phyloP scores from a whole-genome alignment of 129 eudicot species.

The Flaveria linearis region DNA sequence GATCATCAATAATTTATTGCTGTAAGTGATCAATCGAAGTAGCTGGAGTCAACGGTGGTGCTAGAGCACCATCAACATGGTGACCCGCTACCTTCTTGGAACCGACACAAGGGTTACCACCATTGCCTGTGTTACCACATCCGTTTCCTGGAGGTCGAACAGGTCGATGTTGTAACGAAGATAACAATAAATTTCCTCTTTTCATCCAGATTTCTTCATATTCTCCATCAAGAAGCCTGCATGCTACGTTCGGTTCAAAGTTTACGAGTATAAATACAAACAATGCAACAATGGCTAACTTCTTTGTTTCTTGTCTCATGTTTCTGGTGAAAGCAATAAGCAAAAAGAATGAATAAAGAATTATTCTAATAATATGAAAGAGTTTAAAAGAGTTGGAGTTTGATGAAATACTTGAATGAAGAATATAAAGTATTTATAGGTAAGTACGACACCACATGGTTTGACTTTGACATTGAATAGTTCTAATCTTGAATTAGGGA shows the following conservation, averaged over 20 bases:
- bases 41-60: conserved; percentile 9
- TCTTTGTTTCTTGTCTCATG: conserved; percentile 12
- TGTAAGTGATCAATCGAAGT: neutral
- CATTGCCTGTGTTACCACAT: conserved; percentile 31
- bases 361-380: neutral
- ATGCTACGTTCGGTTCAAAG: conserved; percentile 22
- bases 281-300: neutral
- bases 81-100: conserved; percentile 31
- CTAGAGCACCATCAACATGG: neutral
- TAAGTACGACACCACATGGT: neutral
- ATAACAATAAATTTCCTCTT: conserved; percentile 29
- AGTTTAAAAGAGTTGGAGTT: neutral
- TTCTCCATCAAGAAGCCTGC: conserved; percentile 37
- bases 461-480: conserved; percentile 24
- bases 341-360: conserved; percentile 5
- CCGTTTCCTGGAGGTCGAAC: conserved; percentile 38
- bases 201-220: conserved; percentile 33
- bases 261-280: conserved; percentile 5
- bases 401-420: conserved; percentile 11
- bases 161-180: conserved; percentile 24
- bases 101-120: conserved; percentile 36
- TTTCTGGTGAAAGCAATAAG: neutral
- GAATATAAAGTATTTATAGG: conserved; percentile 18
- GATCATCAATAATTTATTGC: neutral
- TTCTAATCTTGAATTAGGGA: conserved; percentile 3